Base-by-base conservation (phyloP, 2,329 filamentous ascomycete species). In the Passalora sequoiae region DNA sequence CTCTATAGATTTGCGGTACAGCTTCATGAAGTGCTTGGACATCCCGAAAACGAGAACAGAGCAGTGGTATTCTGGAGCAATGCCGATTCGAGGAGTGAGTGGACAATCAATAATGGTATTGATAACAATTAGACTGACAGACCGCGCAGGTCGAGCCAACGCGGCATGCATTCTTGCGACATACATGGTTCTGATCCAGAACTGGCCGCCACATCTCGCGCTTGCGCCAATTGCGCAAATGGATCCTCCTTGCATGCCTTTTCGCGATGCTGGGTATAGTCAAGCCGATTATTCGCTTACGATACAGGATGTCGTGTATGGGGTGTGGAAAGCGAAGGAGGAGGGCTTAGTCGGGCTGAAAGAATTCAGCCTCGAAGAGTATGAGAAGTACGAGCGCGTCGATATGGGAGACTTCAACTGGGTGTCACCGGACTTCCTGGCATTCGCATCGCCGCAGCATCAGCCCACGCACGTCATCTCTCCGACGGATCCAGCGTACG, bases 331-430 rank as follows among this genome's bases (percentile, higher is more conserved):
- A 66, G 92, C 92, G 33, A 98, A 97, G 73, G 92, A 98, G 63
- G 87, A 96, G 67, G 84, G 85, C 36, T 83, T 94, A 59, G 94
- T 89, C 62, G 86, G 86, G 42, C 73, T 98, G 47, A 89, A 94
- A 63, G 88, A 92, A 64, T 98, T 98, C 63, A 89, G 91, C 60
- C 77, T 98, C 15, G 89, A 96, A 69, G 88, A 96, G 78, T 98
- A 98, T 65, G 92, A 98, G 70, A 84, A 80, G 64, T 98, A 80
- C 59, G 92, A 98, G 71, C 80, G 92, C 46, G 92, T 98, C 15
- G 92, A 98, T 65, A 89, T 96, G 74, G 92, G 92, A 51, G 92
- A 98, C 70, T 98, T 98, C 83, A 98, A 98, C 78, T 98, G 92
- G 92, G 79, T 98, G 46, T 94, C 89, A 4, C 89, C 91, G 6